Evolutionary conservation across 805 yeast genomes (phyloP).

Genomic region (Torulaspora gathmanii): DNA sequence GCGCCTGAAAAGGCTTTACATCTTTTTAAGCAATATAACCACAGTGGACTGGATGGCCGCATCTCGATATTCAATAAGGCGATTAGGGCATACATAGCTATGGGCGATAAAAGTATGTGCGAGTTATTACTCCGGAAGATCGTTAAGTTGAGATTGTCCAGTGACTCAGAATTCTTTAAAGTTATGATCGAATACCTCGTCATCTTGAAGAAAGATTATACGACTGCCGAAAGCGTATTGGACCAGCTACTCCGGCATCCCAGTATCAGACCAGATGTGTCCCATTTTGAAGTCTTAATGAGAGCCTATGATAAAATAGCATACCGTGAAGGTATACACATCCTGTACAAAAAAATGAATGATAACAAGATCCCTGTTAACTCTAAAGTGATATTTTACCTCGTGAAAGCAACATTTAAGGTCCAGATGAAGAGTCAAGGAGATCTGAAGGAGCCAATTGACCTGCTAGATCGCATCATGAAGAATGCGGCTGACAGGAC

Average conservation of each 20-base stretch:
- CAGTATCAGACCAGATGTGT: conserved; percentile 14
- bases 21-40: conserved; percentile 21
- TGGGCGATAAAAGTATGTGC: conserved; percentile 16
- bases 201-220: conserved; percentile 17
- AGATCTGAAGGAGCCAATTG: conserved; percentile 30
- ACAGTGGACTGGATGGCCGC: conserved; percentile 2
- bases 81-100: conserved; percentile 21
- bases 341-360: conserved; percentile 29
- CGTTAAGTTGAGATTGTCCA: conserved; percentile 8
- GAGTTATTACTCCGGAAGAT: conserved; percentile 19
- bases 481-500: conserved; percentile 24
- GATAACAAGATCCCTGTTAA: conserved; percentile 23
- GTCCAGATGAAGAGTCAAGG: conserved; percentile 27
- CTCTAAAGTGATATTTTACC: conserved; percentile 29
- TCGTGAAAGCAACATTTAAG: conserved; percentile 34
- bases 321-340: conserved; percentile 28
- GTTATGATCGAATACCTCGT: conserved; percentile 22
- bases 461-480: conserved; percentile 32
- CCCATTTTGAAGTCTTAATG: conserved; percentile 35
- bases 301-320: conserved; percentile 27
- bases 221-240: conserved; percentile 22
- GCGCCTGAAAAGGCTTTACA: conserved; percentile 20
- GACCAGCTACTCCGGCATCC: conserved; percentile 20
- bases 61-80: conserved; percentile 25
- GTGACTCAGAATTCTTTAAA: conserved; percentile 26